These are phyloP conservation scores for Dryas integrifolia DNA, from an alignment of 331 rosid genomes.

Conservation along the genomic window DNA sequence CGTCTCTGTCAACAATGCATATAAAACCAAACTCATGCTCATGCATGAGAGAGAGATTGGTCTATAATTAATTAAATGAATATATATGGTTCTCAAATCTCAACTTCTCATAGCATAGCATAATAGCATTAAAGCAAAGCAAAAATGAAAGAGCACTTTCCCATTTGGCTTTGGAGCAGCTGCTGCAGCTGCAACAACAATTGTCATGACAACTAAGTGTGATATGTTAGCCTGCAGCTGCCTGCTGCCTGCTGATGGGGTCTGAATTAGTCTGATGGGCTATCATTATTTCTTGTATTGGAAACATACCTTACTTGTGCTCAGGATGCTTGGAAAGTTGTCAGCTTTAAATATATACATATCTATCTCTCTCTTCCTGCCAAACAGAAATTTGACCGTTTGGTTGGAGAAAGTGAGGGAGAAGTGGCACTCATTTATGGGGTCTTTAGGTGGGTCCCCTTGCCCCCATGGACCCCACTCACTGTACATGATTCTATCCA, in stretches of 20 bases:
- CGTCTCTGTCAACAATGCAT: constrained; percentile 36
- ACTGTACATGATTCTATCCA: neutral
- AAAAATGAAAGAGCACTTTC: constrained; percentile 22
- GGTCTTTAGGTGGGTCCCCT: neutral
- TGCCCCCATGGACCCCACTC: neutral
- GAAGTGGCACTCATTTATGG: constrained; percentile 12
- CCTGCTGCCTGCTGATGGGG: constrained; percentile 18
- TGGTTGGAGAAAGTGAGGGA: constrained; percentile 1
- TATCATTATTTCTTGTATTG: constrained; percentile 74
- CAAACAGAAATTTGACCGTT: constrained; percentile 30
- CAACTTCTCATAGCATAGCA: too few species aligned
- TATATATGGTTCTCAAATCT: too few species aligned
- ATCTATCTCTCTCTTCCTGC: neutral
- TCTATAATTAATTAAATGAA: too few species aligned
- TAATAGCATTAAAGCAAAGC: too few species aligned
- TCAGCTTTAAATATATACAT: constrained; percentile 42
- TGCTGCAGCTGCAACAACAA: neutral
- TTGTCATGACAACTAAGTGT: constrained; percentile 17
- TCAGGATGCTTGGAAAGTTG: constrained; percentile 44
- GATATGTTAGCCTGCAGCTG: neutral
- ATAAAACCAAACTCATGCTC: neutral
- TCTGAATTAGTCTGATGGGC: constrained; percentile 18
- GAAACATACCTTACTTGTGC: constrained; percentile 78
- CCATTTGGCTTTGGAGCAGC: neutral
- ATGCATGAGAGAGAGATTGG: constrained; percentile 7